phyloP scores from a whole-genome alignment of 2,329 filamentous ascomycete species.

The Zasmidium citrigriseum region DNA sequence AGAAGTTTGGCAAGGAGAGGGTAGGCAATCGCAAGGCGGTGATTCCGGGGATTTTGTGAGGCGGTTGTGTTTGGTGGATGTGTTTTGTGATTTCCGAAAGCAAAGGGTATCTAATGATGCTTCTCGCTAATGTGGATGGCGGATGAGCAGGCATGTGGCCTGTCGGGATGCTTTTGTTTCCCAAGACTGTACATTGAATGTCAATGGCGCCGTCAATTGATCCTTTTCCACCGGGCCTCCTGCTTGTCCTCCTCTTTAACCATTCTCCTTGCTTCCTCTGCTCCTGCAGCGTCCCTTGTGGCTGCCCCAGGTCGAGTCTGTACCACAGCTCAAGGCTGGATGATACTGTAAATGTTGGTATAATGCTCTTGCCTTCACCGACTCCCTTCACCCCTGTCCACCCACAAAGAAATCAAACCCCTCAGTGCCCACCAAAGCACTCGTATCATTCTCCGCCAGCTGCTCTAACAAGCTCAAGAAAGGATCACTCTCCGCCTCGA shows the following conservation, averaged over 20 bases:
- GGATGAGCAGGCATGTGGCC: background rate
- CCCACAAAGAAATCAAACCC: conserved; percentile 77
- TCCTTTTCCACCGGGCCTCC: background rate
- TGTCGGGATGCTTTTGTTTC: background rate
- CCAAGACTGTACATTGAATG: background rate
- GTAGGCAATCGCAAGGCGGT: conserved; percentile 75
- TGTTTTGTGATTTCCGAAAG: background rate
- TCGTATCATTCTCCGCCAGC: conserved; percentile 77
- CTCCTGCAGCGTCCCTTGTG: no score
- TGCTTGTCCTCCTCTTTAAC: no score
- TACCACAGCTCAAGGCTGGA: background rate
- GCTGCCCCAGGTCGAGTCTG: no score
- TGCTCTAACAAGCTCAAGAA: conserved; percentile 79
- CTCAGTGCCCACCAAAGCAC: conserved; percentile 62
- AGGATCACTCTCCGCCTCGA: conserved; percentile 69
- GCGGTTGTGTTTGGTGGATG: no score
- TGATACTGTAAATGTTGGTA: background rate
- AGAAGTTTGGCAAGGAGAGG: conserved; percentile 83
- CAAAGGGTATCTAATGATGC: background rate
- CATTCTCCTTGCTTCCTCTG: no score
- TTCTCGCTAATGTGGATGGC: background rate
- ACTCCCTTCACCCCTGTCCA: conserved; percentile 16
- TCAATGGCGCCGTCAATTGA: background rate
- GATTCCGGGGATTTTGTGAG: conserved; percentile 59
- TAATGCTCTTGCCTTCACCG: background rate